A percentile compares a stretch with the other conserved stretches of the same genome.
Conservation (phyloP, 257 asterid genomes). For the Gentiana dahurica region DNA sequence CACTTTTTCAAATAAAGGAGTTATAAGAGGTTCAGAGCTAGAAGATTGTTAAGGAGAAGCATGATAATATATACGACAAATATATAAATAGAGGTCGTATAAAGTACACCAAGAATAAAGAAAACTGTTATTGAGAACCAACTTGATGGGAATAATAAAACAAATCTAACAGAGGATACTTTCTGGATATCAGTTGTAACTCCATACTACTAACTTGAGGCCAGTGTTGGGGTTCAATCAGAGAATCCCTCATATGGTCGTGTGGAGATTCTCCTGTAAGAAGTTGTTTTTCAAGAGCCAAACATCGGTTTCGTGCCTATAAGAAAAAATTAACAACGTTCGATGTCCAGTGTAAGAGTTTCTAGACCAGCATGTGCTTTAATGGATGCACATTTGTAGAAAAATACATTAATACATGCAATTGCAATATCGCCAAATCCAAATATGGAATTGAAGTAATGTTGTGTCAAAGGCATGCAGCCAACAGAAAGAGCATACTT, state of each 20-base stretch:
- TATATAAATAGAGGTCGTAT: neutral
- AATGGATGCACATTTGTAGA: too few relatives aligned
- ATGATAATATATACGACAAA: neutral
- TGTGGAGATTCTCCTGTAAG: slow-evolving; percentile 28
- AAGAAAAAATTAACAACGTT: neutral
- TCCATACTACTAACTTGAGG: slow-evolving; percentile 38
- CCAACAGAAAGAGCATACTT: too few relatives aligned
- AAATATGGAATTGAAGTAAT: too few relatives aligned
- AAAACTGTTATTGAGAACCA: neutral
- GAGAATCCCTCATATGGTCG: slow-evolving; percentile 19
- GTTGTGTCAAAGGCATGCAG: too few relatives aligned
- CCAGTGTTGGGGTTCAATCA: slow-evolving; percentile 35
- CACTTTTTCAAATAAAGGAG: slow-evolving; percentile 55
- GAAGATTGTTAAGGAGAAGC: slow-evolving; percentile 39
- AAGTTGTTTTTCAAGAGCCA: slow-evolving; percentile 37
- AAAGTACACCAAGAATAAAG: neutral
- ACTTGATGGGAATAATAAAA: neutral
- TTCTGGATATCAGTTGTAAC: slow-evolving; percentile 33
- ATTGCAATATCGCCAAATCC: too few relatives aligned
- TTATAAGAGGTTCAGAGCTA: slow-evolving; percentile 36
- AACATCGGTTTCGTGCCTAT: slow-evolving; percentile 49
- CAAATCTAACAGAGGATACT: slow-evolving; percentile 37
- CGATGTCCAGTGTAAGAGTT: too few relatives aligned
- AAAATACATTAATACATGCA: too few relatives aligned
- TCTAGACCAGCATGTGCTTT: too few relatives aligned